Evolutionary conservation across 2,329 filamentous ascomycete species (phyloP), one percentile per base, ranked within the genome.

Genomic region (Pseudocercospora crystallina): DNA sequence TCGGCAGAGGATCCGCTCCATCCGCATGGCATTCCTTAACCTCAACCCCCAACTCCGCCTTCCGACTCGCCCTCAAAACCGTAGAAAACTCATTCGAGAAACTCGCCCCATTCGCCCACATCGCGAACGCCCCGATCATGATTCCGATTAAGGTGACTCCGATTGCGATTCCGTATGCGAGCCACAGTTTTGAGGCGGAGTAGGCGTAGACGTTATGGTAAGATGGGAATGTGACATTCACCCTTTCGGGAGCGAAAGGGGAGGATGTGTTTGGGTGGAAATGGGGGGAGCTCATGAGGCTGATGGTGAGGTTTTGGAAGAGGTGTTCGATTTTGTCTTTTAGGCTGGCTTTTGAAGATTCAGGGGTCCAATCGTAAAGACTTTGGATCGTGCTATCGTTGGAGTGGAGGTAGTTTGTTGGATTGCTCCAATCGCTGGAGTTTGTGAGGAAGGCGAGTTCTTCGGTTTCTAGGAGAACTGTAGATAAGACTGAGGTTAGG

Each of bases 11-110:
- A 48, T 41, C 46, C 9, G 15, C 42, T 2, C 46, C 46, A 14
- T n/a, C n/a, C 0, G 2, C 5, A 26, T 45, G 32, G 1, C 8
- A 1, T 9, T 30, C 3, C 3, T 17, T n/a, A n/a, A 45, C 17
- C 30, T 33, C 37, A 0, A 5, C 2, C n/a, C 34, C 41, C 9
- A 50, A 13, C 2, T 32, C 11, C 14, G 40, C 47, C 10, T 33
- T 31, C 20, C 42, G 38, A 0, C 31, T 17, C 2, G 33, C 13
- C 15, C 57, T 14, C 3, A 58, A 13, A 5, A 57, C 45, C 3
- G 53, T 61, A 4, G 58, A 59, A 49, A 61, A 57, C 1, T 51
- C 38, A 26, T 54, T 45, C 13, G 42, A 48, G 30, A 47, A 59
- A 8, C 48, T 43, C 2, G 49, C 48, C 7, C 51, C 51, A 31